Percentiles rank a stretch among this genome's conserved stretches.
Conservation (phyloP, 2,329 filamentous ascomycete genomes). For the Plectosphaerella sp. region DNA sequence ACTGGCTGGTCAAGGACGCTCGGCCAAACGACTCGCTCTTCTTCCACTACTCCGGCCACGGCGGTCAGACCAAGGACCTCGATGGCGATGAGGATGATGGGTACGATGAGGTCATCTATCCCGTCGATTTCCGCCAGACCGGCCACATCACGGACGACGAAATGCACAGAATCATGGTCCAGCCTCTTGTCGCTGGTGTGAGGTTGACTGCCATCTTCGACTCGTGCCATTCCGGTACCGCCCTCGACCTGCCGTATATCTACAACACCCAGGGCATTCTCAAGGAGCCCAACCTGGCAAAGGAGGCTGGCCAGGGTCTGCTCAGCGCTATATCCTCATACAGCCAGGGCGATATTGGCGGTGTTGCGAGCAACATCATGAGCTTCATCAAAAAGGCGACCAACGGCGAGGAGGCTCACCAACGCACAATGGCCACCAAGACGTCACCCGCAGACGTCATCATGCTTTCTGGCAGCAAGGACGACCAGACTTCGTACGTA, state of each 20-base stretch:
- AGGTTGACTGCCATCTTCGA: slow-evolving; percentile 80
- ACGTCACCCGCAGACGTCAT: slow-evolving; percentile 93
- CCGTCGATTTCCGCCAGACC: slow-evolving; percentile 64
- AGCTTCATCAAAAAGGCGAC: slow-evolving; percentile 78
- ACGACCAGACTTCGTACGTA: slow-evolving; percentile 77
- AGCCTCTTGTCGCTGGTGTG: slow-evolving; percentile 73
- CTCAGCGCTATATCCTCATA: slow-evolving; percentile 73
- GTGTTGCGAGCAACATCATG: slow-evolving; percentile 77
- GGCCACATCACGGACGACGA: slow-evolving; percentile 76
- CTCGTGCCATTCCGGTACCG: slow-evolving; percentile 75
- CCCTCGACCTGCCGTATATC: slow-evolving; percentile 72
- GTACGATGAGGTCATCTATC: slow-evolving; percentile 75
- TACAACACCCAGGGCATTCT: slow-evolving; percentile 77
- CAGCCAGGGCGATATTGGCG: slow-evolving; percentile 70
- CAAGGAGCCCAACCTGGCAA: slow-evolving; percentile 77
- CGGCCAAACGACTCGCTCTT: slow-evolving; percentile 73
- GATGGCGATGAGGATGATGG: slow-evolving; percentile 77
- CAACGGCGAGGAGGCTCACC: slow-evolving; percentile 70
- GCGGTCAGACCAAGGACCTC: slow-evolving; percentile 68
- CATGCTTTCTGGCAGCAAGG: slow-evolving; percentile 97
- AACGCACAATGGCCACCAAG: slow-evolving; percentile 81
- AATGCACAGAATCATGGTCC: slow-evolving; percentile 74
- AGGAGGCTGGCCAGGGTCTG: slow-evolving; percentile 71
- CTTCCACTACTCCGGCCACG: slow-evolving; percentile 74
- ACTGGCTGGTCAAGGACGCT: slow-evolving; percentile 69